Evolutionary conservation across 2,329 filamentous ascomycete species (phyloP).

Genomic region (Sporothrix variecibatus): DNA sequence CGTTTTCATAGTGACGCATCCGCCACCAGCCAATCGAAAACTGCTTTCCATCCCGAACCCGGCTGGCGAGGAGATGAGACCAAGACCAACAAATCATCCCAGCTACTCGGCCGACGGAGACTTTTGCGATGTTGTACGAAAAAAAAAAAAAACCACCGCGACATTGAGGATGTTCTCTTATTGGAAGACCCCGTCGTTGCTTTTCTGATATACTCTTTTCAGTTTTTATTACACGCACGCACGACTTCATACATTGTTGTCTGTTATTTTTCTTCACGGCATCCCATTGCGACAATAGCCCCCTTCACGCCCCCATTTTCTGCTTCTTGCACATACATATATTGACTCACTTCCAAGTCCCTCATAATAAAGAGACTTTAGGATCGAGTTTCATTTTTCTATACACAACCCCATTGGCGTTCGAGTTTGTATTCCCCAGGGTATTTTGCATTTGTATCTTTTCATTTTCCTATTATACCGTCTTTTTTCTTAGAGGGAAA

Average conservation of each 20-base stretch:
- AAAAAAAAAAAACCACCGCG: too few relatives aligned
- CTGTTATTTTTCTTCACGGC: not conserved
- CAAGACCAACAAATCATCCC: too few relatives aligned
- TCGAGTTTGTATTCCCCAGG: constrained; percentile 1
- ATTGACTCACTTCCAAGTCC: not conserved
- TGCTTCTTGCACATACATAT: constrained; percentile 5
- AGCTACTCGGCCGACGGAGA: not conserved
- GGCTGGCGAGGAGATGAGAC: too few relatives aligned
- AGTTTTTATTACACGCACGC: not conserved
- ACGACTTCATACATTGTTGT: not conserved
- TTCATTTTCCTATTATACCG: not conserved
- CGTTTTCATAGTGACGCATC: too few relatives aligned
- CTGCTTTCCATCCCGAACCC: too few relatives aligned
- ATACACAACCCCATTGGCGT: constrained; percentile 10
- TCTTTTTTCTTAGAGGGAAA: constrained; percentile 5
- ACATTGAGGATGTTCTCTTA: not conserved
- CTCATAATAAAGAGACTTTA: not conserved
- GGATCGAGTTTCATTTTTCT: not conserved
- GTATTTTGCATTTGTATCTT: not conserved
- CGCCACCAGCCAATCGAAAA: too few relatives aligned
- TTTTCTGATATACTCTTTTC: constrained; percentile 5
- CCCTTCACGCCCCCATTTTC: not conserved
- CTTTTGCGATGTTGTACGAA: not conserved
- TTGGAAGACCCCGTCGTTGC: too few relatives aligned
- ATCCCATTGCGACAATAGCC: not conserved